Evolutionary conservation across 768 basidiomycete genomes (phyloP).

Genomic region (Boletus pseudopeckii): DNA sequence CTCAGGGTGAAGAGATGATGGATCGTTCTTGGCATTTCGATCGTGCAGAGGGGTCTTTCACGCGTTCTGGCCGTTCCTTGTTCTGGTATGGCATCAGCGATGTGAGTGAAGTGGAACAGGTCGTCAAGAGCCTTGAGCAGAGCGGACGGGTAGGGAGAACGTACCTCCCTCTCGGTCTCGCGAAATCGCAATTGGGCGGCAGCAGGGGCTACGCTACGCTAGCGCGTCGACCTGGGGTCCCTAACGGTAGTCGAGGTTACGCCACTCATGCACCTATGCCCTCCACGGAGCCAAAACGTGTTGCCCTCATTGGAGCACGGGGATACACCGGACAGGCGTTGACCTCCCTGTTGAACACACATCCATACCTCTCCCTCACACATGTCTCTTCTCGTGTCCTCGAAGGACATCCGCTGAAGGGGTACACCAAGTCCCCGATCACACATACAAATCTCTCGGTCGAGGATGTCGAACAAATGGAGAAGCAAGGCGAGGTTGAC

Average conservation of each 20-base stretch:
- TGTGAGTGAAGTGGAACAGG: constrained; percentile 84
- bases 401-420: constrained; percentile 72
- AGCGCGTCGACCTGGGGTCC: constrained; percentile 31
- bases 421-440: constrained; percentile 74
- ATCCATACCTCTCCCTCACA: constrained; percentile 85
- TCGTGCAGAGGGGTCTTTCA: constrained; percentile 96
- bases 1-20: constrained; percentile 68
- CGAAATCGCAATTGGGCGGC: constrained; percentile 19
- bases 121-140: constrained; percentile 70
- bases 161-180: constrained; percentile 61
- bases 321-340: constrained; percentile 95
- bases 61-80: constrained; percentile 85
- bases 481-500: constrained; percentile 85
- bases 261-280: constrained; percentile 53
- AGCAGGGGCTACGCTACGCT: constrained; percentile 20
- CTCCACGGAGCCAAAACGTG: constrained; percentile 72
- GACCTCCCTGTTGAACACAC: constrained; percentile 79
- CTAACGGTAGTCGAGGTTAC: constrained; percentile 67
- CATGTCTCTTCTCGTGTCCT: constrained; percentile 97
- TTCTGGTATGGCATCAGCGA: constrained; percentile 98
- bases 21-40: constrained; percentile 99
- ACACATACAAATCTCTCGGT: constrained; percentile 78
- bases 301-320: constrained; percentile 94
- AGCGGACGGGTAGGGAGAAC: constrained; percentile 83
- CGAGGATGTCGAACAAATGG: constrained; percentile 82